Percentiles rank a stretch among this genome's conserved stretches.
Conservation (phyloP, 1,284 basidiomycete species). For the Naganishia sp. region DNA sequence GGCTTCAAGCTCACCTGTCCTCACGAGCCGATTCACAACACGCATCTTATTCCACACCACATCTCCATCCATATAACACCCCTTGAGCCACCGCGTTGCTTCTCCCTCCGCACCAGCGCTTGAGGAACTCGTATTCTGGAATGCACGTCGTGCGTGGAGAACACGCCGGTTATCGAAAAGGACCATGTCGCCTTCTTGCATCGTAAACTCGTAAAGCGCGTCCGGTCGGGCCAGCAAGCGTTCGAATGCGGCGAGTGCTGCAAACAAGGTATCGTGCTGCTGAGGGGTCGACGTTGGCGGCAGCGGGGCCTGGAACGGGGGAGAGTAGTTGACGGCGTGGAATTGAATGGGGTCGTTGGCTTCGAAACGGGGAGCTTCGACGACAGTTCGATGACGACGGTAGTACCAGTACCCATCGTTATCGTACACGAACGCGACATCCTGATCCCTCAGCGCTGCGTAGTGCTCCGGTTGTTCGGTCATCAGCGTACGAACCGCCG, state of each 20-base stretch:
- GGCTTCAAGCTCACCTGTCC: slow-evolving; percentile 18
- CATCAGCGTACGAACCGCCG: slow-evolving; percentile 66
- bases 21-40: slow-evolving; percentile 21
- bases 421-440: slow-evolving; percentile 84
- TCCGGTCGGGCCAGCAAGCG: slow-evolving; percentile 62
- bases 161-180: slow-evolving; percentile 93
- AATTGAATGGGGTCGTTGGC: slow-evolving; percentile 45
- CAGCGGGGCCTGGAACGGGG: slow-evolving; percentile 80
- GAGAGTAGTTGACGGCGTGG: slow-evolving; percentile 82
- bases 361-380: slow-evolving; percentile 54
- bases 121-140: slow-evolving; percentile 57
- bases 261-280: slow-evolving; percentile 62
- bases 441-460: slow-evolving; percentile 62
- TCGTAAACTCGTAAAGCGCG: slow-evolving; percentile 66
- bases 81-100: slow-evolving; percentile 76
- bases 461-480: slow-evolving; percentile 61
- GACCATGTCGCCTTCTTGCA: slow-evolving; percentile 82
- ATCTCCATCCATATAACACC: slow-evolving; percentile 82
- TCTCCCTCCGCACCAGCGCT: slow-evolving; percentile 55
- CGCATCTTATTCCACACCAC: slow-evolving; percentile 62
- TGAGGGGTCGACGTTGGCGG: slow-evolving; percentile 32
- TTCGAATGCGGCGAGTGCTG: slow-evolving; percentile 68
- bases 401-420: slow-evolving; percentile 87
- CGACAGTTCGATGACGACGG: slow-evolving; percentile 75
- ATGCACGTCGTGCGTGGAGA: slow-evolving; percentile 82